Percentiles rank a stretch among this genome's conserved stretches.
Conservation (phyloP, 164 flowering plant genomes). For the Stephania yunnanensis region DNA sequence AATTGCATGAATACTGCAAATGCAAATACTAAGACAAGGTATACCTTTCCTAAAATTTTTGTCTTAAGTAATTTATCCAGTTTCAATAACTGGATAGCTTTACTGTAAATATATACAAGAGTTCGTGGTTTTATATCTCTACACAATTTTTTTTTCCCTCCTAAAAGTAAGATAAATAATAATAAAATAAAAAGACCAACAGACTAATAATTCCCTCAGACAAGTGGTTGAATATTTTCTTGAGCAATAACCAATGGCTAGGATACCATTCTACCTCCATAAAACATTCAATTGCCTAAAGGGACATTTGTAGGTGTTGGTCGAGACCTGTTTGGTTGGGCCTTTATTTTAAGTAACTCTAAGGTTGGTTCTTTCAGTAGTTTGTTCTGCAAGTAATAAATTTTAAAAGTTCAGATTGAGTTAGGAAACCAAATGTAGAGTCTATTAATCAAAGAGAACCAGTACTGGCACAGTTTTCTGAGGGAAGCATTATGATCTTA, state of each 20-base stretch:
- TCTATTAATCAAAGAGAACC: not conserved
- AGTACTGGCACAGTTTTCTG: not conserved
- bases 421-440: not conserved
- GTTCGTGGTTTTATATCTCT: not conserved
- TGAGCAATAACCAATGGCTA: too few relatives aligned
- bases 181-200: not conserved
- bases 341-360: too few relatives aligned
- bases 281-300: too few relatives aligned
- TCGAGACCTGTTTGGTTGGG: too few relatives aligned
- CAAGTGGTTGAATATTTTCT: too few relatives aligned
- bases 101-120: not conserved
- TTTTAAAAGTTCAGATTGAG: too few relatives aligned
- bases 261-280: too few relatives aligned
- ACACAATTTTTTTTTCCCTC: not conserved
- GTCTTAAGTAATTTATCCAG: not conserved
- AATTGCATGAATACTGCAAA: conserved; percentile 11
- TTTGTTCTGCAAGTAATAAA: too few relatives aligned
- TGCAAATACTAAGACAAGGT: conserved; percentile 29
- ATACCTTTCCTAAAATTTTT: conserved; percentile 1
- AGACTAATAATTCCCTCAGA: too few relatives aligned
- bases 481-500: not conserved
- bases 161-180: not conserved
- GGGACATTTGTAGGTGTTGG: too few relatives aligned
- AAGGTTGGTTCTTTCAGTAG: too few relatives aligned
- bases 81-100: not conserved